Evolutionary conservation across 2,329 filamentous ascomycete genomes (phyloP), one percentile per base, ranked within the genome.

Genomic region (Fusarium incarnatum): DNA sequence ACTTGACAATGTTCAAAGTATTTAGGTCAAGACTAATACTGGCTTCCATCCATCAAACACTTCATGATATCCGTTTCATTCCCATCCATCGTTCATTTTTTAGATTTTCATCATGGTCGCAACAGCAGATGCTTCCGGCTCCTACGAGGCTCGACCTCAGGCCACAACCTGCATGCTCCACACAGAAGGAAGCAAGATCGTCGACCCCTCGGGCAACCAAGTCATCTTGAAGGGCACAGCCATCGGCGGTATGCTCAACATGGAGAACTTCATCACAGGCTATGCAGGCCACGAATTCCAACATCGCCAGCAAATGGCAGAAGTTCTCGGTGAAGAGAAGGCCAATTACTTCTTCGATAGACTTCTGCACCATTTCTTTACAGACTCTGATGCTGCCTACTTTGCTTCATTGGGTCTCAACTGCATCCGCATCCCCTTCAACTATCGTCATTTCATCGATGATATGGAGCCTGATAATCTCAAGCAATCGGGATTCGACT

Each of bases 231-330:
- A 78, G 52, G 77, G 77, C 15, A 74, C 77, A 6, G 77, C 68
- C 8, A 57, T 79, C 3, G 77, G 77, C 15, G 77, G 77, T 23
- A 77, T 77, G 74, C 75, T 79, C 48, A 77, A 79, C 61, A 87
- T 87, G 85, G 86, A 88, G 76, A 89, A 89, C 75, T 89, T 89
- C 80, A 89, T 90, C 68, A 88, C 85, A 2, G 88, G 88, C n/a
- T 90, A 85, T 61, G 81, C 87, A 13, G 88, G 86, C 20, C 85
- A 88, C 53, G 88, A 90, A 73, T 81, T 81, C 23, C 82, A 89
- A 64, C 85, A 88, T 64, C 84, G 87, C 11, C 82, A 82, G 4
- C 83, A 86, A 3, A 83, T 89, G 77, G 78, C 83, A 1, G 80
- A 83, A 57, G 84, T 86, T 1, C 78, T 89, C 0, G 88, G 88